Evolutionary conservation across 1,139 yeast genomes (phyloP).

Genomic region (Magnusiomyces starmeri): DNA sequence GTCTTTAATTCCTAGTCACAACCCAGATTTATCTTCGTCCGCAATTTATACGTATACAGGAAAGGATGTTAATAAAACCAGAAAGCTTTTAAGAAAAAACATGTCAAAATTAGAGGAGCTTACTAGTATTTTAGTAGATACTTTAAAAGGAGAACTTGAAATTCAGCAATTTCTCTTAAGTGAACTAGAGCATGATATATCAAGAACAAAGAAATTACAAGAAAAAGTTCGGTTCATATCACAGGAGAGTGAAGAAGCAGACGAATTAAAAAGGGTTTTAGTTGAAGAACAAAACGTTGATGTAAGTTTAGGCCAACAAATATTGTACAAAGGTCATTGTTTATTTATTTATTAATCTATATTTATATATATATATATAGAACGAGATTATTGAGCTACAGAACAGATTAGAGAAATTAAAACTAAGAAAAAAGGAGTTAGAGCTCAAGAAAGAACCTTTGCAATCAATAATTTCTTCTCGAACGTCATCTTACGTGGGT

Average conservation of each 20-base stretch:
- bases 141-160: neutral
- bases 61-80: neutral
- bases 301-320: neutral
- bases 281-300: neutral
- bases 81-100: neutral
- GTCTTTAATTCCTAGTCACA: too few relatives aligned
- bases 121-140: constrained; percentile 1
- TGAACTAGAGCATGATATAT: neutral
- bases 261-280: neutral
- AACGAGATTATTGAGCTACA: neutral
- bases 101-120: neutral
- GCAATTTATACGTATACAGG: too few relatives aligned
- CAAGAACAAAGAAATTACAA: neutral
- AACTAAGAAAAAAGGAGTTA: neutral
- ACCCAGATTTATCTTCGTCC: too few relatives aligned
- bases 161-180: neutral
- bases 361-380: neutral
- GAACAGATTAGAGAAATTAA: neutral
- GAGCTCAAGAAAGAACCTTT: neutral
- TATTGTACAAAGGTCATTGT: neutral
- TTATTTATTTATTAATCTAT: neutral
- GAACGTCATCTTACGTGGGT: neutral
- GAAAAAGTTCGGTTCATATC: neutral
- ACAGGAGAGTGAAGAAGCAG: constrained; percentile 4
- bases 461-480: constrained; percentile 1